Conservation (phyloP, 805 yeast genomes). For the Candida palmyrensis region DNA sequence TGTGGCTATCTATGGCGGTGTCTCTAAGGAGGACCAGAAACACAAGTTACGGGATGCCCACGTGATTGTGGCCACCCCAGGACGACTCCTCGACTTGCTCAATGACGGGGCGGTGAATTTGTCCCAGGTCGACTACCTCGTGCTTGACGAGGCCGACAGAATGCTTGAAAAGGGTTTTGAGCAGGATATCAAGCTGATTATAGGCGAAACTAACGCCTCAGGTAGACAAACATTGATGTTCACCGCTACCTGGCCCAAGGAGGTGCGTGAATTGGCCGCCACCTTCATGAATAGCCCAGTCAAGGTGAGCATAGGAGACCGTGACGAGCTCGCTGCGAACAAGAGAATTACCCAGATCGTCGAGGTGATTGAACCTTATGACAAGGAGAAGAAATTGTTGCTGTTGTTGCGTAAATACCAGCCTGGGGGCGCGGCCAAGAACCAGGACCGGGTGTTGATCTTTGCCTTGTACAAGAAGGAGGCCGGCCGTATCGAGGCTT, state of each 20-base stretch:
- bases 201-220: slow-evolving; percentile 49
- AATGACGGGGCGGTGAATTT: slow-evolving; percentile 82
- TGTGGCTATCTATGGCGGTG: slow-evolving; percentile 95
- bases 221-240: slow-evolving; percentile 92
- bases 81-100: slow-evolving; percentile 84
- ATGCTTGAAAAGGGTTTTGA: slow-evolving; percentile 98
- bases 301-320: slow-evolving; percentile 87
- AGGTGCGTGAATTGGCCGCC: slow-evolving; percentile 87
- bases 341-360: slow-evolving; percentile 90
- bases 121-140: slow-evolving; percentile 65
- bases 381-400: slow-evolving; percentile 72
- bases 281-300: slow-evolving; percentile 83
- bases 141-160: slow-evolving; percentile 97
- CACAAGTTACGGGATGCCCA: slow-evolving; percentile 59
- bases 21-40: slow-evolving; percentile 90
- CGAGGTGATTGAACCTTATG: slow-evolving; percentile 75
- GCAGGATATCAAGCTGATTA: slow-evolving; percentile 85
- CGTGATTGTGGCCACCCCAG: slow-evolving; percentile 97
- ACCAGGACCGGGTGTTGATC: slow-evolving; percentile 85
- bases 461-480: slow-evolving; percentile 96
- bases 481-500: slow-evolving; percentile 84
- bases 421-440: slow-evolving; percentile 52
- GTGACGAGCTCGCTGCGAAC: slow-evolving; percentile 92
- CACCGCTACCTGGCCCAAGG: slow-evolving; percentile 99
- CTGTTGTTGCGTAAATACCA: slow-evolving; percentile 72